phyloP scores from a whole-genome alignment of 306 rosid species.

The Vigna hirtella region DNA sequence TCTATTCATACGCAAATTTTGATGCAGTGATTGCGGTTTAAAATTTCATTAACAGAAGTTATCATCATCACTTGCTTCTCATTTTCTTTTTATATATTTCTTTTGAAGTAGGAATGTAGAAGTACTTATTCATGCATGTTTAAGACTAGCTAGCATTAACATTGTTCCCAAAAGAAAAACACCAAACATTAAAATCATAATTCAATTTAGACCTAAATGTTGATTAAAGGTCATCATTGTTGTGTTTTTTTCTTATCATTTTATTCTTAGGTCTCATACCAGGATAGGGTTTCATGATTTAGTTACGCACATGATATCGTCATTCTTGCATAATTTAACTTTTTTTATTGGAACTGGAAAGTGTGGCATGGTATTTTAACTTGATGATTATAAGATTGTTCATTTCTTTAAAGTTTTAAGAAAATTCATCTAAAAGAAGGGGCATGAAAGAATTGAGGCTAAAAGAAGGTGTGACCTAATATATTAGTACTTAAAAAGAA shows the following conservation, averaged over 20 bases:
- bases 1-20: background rate
- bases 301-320: background rate
- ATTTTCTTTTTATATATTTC: background rate
- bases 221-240: background rate
- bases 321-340: background rate
- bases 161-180: conserved; percentile 26
- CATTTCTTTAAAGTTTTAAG: too few relatives aligned
- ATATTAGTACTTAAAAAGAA: too few relatives aligned
- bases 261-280: conserved; percentile 2
- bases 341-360: background rate
- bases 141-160: conserved; percentile 13
- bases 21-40: conserved; percentile 40
- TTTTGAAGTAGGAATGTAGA: background rate
- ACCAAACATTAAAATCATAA: conserved; percentile 5
- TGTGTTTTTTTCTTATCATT: background rate
- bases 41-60: background rate
- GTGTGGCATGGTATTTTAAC: background rate
- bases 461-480: too few relatives aligned
- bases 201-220: background rate
- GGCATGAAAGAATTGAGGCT: too few relatives aligned
- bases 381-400: too few relatives aligned
- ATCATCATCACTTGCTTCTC: conserved; percentile 29
- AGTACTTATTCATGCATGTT: conserved; percentile 1
- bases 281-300: background rate
- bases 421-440: too few relatives aligned